Evolutionary conservation across 139 green algal genomes (phyloP), one percentile per base, ranked within the genome.

Genomic region (Pseudopediastrum boryanum): DNA sequence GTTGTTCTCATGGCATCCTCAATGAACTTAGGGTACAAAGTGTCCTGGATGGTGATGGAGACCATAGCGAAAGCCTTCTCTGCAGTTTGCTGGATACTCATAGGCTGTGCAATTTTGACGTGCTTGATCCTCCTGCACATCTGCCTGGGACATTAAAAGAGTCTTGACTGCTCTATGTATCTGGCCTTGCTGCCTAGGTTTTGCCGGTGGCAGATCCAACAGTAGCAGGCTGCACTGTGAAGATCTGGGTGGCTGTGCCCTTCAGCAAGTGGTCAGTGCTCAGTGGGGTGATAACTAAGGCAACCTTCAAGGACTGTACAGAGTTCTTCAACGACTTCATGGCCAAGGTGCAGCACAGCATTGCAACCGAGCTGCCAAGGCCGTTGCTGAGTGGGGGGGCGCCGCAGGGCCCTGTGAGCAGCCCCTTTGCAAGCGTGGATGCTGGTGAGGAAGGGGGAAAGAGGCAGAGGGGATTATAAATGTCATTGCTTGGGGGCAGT

Each of bases 301-400:
- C 74, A 1, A 74, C 56, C 35, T 21, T 81, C 9, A 10, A 4
- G 21, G 74, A 81, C 62, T 81, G 74, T 63, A 46, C 35, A 29
- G 42, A 31, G 10, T 74, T 74, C 42, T 74, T 61, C 42, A 36
- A 19, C 39, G 66, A 54, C n/a, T 74, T 74, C 25, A 27, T 74
- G 3, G 42, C 43, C 0, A 74, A 74, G 62, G 46, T 70, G 44
- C 71, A 78, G 39, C 68, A 78, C 71, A 78, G 71, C 71, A 78
- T 78, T 41, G 13, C 54, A 13, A 70, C 42, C 4, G 71, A 78
- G 56, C 54, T 78, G 39, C 54, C n/a, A n/a, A n/a, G n/a, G n/a
- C n/a, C n/a, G n/a, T n/a, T n/a, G n/a, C n/a, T n/a, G n/a, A n/a
- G n/a, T n/a, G n/a, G n/a, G n/a, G n/a, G n/a, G n/a, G n/a, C n/a